These are phyloP conservation scores for Letharia columbiana DNA, from an alignment of 495 filamentous ascomycete genomes.

Conservation along the genomic window DNA sequence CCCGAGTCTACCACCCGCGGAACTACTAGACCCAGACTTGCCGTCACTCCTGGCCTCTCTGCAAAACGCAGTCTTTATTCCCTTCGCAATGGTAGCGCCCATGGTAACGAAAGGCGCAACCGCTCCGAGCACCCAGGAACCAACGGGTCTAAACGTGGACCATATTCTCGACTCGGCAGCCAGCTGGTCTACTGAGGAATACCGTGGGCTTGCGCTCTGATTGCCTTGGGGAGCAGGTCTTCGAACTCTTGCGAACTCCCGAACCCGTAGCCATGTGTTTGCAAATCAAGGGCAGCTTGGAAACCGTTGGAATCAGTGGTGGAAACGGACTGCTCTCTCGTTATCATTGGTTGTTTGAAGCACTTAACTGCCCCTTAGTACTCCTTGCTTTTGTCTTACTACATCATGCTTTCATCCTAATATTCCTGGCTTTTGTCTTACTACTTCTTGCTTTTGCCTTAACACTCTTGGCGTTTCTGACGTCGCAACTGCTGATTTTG, in stretches of 20 bases:
- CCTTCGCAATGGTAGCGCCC: conserved; percentile 3
- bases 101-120: neutral
- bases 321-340: neutral
- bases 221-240: neutral
- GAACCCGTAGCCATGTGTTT: neutral
- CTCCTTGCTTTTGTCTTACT: conserved; percentile 7
- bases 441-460: conserved; percentile 3
- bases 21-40: neutral
- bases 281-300: neutral
- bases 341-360: neutral
- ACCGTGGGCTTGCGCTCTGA: neutral
- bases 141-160: neutral
- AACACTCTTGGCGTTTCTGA: conserved; percentile 1
- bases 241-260: too few species aligned
- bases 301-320: neutral
- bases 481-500: neutral
- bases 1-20: neutral
- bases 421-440: conserved; percentile 4
- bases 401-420: conserved; percentile 2
- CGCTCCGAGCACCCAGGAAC: neutral
- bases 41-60: neutral
- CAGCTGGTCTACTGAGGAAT: neutral
- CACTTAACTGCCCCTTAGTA: neutral
- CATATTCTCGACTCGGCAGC: neutral
- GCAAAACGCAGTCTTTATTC: conserved; percentile 1